Evolutionary conservation across 148 eudicot genomes (phyloP).

Genomic region (Rhododendron kiyosumense): DNA sequence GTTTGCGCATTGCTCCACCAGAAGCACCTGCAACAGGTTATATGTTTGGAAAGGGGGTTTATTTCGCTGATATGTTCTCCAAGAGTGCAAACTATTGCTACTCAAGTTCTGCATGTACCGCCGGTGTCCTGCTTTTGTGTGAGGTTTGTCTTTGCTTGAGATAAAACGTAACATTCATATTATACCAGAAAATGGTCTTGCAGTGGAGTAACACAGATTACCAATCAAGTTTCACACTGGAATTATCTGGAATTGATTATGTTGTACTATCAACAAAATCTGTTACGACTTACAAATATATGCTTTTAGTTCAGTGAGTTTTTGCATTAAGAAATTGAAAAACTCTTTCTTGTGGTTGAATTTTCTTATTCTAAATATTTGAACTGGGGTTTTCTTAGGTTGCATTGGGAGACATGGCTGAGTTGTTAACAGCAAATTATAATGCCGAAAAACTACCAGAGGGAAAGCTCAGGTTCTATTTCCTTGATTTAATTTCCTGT

Average conservation of each 20-base stretch:
- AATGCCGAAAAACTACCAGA: slow-evolving; percentile 82
- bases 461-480: slow-evolving; percentile 77
- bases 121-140: slow-evolving; percentile 88
- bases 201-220: not conserved
- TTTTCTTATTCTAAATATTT: not conserved
- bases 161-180: not conserved
- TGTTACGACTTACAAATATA: not conserved
- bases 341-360: not conserved
- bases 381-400: slow-evolving; percentile 41
- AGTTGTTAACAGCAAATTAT: slow-evolving; percentile 61
- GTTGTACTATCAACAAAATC: not conserved
- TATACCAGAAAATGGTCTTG: not conserved
- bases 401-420: slow-evolving; percentile 94
- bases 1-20: slow-evolving; percentile 96
- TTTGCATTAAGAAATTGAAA: not conserved
- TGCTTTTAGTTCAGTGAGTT: not conserved
- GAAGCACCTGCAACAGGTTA: slow-evolving; percentile 96
- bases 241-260: not conserved
- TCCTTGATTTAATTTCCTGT: not conserved
- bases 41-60: slow-evolving; percentile 99
- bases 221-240: not conserved
- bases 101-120: slow-evolving; percentile 38
- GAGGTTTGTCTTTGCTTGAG: slow-evolving; percentile 49
- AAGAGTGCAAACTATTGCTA: slow-evolving; percentile 96
- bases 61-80: slow-evolving; percentile 99